Evolutionary conservation across 2,329 filamentous ascomycete genomes (phyloP).

Genomic region (Pezicula rhizophila): DNA sequence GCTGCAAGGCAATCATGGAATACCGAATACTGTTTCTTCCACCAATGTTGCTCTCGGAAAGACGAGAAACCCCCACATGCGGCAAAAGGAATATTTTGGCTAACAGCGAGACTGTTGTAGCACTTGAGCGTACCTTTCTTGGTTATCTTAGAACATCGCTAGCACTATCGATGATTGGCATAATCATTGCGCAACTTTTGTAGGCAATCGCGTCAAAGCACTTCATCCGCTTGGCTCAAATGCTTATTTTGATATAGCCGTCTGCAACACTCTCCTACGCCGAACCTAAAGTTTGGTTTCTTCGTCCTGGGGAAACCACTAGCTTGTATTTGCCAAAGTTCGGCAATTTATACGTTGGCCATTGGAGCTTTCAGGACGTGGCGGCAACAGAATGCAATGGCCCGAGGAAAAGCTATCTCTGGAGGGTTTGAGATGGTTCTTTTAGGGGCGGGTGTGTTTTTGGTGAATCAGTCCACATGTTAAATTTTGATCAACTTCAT

Average conservation of each 20-base stretch:
- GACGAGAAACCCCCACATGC: neutral
- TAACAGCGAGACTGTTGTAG: conserved; percentile 32
- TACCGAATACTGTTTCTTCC: neutral
- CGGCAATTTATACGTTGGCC: conserved; percentile 34
- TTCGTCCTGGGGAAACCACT: conserved; percentile 56
- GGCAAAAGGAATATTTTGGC: neutral
- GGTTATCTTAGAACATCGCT: conserved; percentile 67
- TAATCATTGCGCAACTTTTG: conserved; percentile 63
- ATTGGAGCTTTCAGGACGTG: conserved; percentile 55
- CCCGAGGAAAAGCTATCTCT: conserved; percentile 48
- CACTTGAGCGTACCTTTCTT: conserved; percentile 69
- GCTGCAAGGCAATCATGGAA: neutral
- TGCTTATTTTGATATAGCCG: conserved; percentile 36
- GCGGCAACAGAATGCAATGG: conserved; percentile 53
- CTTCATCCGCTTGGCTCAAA: conserved; percentile 6
- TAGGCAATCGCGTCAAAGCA: conserved; percentile 10
- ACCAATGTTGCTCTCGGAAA: neutral
- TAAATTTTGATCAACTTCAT: neutral
- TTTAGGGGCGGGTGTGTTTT: conserved; percentile 38
- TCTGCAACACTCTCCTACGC: conserved; percentile 32
- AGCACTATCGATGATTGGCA: conserved; percentile 60
- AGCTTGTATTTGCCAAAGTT: conserved; percentile 33
- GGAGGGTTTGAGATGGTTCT: conserved; percentile 53
- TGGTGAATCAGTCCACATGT: conserved; percentile 38
- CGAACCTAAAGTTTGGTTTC: conserved; percentile 45